These are phyloP conservation scores for Thozetella sp. DNA, from an alignment of 495 filamentous ascomycete genomes.

Conservation along the genomic window DNA sequence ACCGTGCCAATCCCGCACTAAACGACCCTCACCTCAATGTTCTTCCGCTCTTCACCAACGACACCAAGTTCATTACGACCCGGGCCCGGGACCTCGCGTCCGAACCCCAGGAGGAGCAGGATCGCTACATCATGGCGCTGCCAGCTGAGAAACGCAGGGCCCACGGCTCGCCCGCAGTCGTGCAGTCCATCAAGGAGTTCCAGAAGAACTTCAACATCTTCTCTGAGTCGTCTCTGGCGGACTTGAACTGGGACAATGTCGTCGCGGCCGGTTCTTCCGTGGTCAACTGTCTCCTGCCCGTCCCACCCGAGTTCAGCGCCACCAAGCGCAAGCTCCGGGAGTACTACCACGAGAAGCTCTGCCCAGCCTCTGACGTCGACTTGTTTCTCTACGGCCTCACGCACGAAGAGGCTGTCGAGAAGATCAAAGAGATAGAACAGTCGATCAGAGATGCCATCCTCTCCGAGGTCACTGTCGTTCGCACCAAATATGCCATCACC, in stretches of 20 bases:
- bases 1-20: too few species aligned
- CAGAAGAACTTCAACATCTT: slow-evolving; percentile 77
- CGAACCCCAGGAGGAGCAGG: slow-evolving; percentile 60
- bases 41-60: too few species aligned
- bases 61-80: too few species aligned
- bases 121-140: slow-evolving; percentile 73
- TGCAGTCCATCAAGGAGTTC: slow-evolving; percentile 66
- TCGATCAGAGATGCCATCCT: slow-evolving; percentile 71
- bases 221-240: slow-evolving; percentile 62
- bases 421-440: slow-evolving; percentile 78
- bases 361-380: slow-evolving; percentile 83
- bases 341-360: slow-evolving; percentile 78
- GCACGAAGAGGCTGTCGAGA: slow-evolving; percentile 72
- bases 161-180: slow-evolving; percentile 65
- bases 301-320: slow-evolving; percentile 62
- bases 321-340: slow-evolving; percentile 69
- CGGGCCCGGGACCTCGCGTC: slow-evolving; percentile 62
- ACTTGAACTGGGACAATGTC: slow-evolving; percentile 78
- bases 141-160: slow-evolving; percentile 56
- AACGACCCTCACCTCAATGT: too few species aligned
- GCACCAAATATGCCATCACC: slow-evolving; percentile 83
- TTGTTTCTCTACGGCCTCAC: slow-evolving; percentile 79
- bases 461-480: slow-evolving; percentile 72
- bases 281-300: slow-evolving; percentile 71
- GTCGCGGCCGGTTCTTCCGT: slow-evolving; percentile 78